These are phyloP conservation scores for Pichia sp. DNA, from an alignment of 1,139 yeast genomes.

Conservation along the genomic window DNA sequence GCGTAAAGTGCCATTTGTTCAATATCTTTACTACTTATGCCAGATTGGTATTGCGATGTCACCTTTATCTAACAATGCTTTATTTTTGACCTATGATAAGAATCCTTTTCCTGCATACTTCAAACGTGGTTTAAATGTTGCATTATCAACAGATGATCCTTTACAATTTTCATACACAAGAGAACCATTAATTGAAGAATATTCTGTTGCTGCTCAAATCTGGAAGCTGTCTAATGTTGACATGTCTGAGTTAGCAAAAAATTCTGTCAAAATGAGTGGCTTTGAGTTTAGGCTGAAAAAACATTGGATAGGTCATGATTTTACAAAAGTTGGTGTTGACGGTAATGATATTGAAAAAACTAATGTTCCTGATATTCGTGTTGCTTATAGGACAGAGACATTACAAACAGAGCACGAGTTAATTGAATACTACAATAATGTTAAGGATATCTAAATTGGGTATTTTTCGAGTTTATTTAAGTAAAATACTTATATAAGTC, in stretches of 20 bases:
- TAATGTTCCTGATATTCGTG: constrained; percentile 85
- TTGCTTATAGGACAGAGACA: constrained; percentile 76
- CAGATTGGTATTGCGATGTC: constrained; percentile 99
- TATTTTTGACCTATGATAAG: constrained; percentile 90
- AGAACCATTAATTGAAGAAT: constrained; percentile 96
- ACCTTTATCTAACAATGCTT: constrained; percentile 91
- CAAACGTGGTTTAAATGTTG: constrained; percentile 87
- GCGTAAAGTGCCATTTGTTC: constrained; percentile 90
- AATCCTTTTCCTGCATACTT: constrained; percentile 87
- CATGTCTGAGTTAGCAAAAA: constrained; percentile 85
- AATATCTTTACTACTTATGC: constrained; percentile 84
- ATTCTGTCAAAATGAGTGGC: constrained; percentile 87
- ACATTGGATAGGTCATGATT: constrained; percentile 87
- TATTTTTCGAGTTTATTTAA: neutral
- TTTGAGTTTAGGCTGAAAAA: constrained; percentile 78
- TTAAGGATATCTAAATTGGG: constrained; percentile 4
- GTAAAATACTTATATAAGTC: neutral
- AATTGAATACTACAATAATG: constrained; percentile 50
- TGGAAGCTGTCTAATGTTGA: constrained; percentile 90
- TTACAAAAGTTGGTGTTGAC: constrained; percentile 48
- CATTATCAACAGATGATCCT: constrained; percentile 89
- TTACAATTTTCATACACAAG: constrained; percentile 93
- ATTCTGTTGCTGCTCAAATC: constrained; percentile 95
- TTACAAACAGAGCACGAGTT: constrained; percentile 66
- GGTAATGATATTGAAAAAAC: constrained; percentile 91